Base-by-base conservation (phyloP, 352 stramenopile genomes). In the Phytophthora crassamura region DNA sequence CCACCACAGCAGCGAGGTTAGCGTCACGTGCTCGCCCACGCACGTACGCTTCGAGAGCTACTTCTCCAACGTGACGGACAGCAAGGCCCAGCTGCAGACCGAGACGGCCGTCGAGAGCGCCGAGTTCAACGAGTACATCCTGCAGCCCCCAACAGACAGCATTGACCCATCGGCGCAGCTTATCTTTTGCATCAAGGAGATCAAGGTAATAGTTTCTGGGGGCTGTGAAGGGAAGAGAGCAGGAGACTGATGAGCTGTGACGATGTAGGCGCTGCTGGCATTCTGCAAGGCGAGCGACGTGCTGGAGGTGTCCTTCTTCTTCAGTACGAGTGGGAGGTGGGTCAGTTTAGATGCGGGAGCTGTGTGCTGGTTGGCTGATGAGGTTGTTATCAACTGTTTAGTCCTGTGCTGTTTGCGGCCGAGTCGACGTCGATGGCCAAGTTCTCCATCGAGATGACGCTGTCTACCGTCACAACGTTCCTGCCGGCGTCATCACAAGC, bases 1-100 rank as follows among this genome's bases (percentile, higher is more conserved):
- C 46, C 84, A 94, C 56, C 84, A 91, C 62, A 94, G 81, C 43
- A 89, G 72, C 51, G 88, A 95, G 68, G 80, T 94, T 42, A 74
- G 70, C 36, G 82, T 95, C 58, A 90, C 76, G 7, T 94, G 84
- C 54, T 69, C 64, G 35, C 40, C 81, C 28, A 77, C 78, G 4
- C 80, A 90, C 36, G 80, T 93, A 35, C 89, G 87, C 54, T 91
- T 95, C 36, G 85, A 94, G 66, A 94, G 84, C 63, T 92, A 93
- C 53, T 86, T 90, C 40, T 77, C 75, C 14, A 80, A 77, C 47
- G 46, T 78, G 3, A 68, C 70, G 32, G 82, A 91, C 50, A 75
- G 84, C 78, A 94, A 93, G 67, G 64, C 81, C 8, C 84, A 94
- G 57, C 38, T 95, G 39, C 88, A 94, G 62, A 94, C 88, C 0